Evolutionary conservation across 345 rosid genomes (phyloP), one percentile per base, ranked within the genome.

Genomic region (Eucalyptus polyanthemos): DNA sequence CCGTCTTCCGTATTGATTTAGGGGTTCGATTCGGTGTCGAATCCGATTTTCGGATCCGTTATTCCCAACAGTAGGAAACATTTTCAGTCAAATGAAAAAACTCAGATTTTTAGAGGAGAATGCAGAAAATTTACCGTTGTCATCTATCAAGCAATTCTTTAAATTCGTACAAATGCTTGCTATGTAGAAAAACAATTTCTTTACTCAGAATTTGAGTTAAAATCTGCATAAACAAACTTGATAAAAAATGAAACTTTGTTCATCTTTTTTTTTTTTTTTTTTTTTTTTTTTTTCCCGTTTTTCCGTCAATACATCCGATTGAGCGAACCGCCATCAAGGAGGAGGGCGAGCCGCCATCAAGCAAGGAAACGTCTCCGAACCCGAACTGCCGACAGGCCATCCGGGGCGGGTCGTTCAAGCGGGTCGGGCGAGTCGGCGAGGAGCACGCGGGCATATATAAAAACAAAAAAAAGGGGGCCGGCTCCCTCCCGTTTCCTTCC

Each of bases 101-200:
- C 80, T 34, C 24, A 1, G 5, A 9, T 69, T 69, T 69, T 34
- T 34, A 34, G 37, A 65, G 37, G 37, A 65, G 37, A 29, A 29
- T 0, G 19, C 5, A 7, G 17, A n/a, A 65, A 8, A n/a, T 65
- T n/a, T 65, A 19, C 14, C 0, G 0, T 37, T 37, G 0, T 53
- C 47, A 25, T 42, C 11, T 37, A 11, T 37, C 8, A 21, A 4
- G 14, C 25, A 22, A 27, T 11, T 76, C 47, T 76, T 76, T 6
- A 76, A 76, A 37, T 76, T 37, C 1, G 9, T 37, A 37, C 47
- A 21, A 76, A 37, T 6, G 10, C 76, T 65, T 13, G 37, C 19
- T 14, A 65, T 14, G 31, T 11, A 4, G 9, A 60, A 27, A 27
- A 12, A 60, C 29, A 60, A 60, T 27, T 62, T 62, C 4, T 27